These are phyloP conservation scores for Malbranchea zuffiana DNA, from an alignment of 2,329 filamentous ascomycete genomes.

Conservation along the genomic window DNA sequence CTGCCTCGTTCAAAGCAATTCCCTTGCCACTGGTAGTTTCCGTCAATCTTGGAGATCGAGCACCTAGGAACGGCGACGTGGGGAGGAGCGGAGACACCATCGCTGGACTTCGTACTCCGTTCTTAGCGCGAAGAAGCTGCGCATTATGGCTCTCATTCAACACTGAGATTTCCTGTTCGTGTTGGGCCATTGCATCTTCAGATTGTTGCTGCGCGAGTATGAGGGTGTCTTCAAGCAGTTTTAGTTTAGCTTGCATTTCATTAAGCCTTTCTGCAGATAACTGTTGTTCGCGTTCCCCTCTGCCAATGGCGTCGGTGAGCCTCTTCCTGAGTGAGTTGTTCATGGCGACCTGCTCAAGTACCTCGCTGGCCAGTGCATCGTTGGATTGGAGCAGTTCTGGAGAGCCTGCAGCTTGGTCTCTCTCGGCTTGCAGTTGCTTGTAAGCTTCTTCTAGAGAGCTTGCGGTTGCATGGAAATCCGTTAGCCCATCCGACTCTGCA, in stretches of 20 bases:
- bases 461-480: slow-evolving; percentile 49
- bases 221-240: slow-evolving; percentile 71
- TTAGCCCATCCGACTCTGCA: slow-evolving; percentile 27
- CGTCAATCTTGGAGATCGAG: slow-evolving; percentile 49
- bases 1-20: slow-evolving; percentile 53
- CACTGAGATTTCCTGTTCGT: slow-evolving; percentile 72
- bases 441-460: slow-evolving; percentile 64
- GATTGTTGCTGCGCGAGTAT: slow-evolving; percentile 72
- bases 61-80: slow-evolving; percentile 50
- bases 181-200: slow-evolving; percentile 64
- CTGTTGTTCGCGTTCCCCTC: slow-evolving; percentile 74
- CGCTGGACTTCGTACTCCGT: slow-evolving; percentile 36
- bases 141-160: slow-evolving; percentile 66
- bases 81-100: slow-evolving; percentile 48
- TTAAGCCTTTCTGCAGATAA: slow-evolving; percentile 73
- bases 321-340: slow-evolving; percentile 67
- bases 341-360: slow-evolving; percentile 65
- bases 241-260: slow-evolving; percentile 68
- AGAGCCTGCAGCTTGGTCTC: slow-evolving; percentile 46
- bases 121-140: slow-evolving; percentile 64
- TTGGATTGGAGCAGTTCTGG: slow-evolving; percentile 44
- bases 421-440: slow-evolving; percentile 57
- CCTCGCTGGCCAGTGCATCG: slow-evolving; percentile 66
- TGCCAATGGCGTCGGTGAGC: slow-evolving; percentile 65
- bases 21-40: slow-evolving; percentile 51